Evolutionary conservation across 805 yeast species (phyloP).

Genomic region (Candida quercuum): DNA sequence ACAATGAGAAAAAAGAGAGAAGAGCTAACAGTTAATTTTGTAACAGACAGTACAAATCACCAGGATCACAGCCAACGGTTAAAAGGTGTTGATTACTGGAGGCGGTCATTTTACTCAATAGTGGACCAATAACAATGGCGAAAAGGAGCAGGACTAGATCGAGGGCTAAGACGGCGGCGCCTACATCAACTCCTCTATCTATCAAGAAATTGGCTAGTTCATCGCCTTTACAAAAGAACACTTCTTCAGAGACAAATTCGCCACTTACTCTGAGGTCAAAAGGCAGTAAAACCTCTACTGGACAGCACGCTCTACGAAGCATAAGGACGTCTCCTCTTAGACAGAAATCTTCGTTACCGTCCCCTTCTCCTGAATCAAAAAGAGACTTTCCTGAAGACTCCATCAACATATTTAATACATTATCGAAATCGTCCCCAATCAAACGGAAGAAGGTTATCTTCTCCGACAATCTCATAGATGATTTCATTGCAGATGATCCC

Average conservation of each 20-base stretch:
- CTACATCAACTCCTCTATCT: not conserved
- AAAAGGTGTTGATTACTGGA: too few relatives aligned
- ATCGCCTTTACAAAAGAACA: not conserved
- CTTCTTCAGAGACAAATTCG: not conserved
- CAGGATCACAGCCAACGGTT: too few relatives aligned
- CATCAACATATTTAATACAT: not conserved
- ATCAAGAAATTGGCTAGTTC: not conserved
- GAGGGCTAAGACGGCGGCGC: not conserved
- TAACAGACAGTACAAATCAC: too few relatives aligned
- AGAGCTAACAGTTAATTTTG: too few relatives aligned
- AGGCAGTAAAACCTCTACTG: not conserved
- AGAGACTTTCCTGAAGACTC: not conserved
- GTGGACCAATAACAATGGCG: not conserved
- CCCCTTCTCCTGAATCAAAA: constrained; percentile 20
- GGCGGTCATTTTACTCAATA: too few relatives aligned
- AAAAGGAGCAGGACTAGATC: not conserved
- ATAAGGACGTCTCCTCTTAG: constrained; percentile 15
- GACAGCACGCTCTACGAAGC: not conserved
- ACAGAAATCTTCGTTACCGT: constrained; percentile 11
- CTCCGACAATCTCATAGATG: constrained; percentile 8
- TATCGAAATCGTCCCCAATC: constrained; percentile 20
- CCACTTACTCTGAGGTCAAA: not conserved
- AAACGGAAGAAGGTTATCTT: constrained; percentile 18
- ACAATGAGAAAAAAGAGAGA: too few relatives aligned
- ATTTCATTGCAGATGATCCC: not conserved